A percentile compares a stretch with the other conserved stretches of the same genome.
Evolutionary conservation across 441 rosid species (phyloP).

Genomic region (Gossypium schwendimanii): DNA sequence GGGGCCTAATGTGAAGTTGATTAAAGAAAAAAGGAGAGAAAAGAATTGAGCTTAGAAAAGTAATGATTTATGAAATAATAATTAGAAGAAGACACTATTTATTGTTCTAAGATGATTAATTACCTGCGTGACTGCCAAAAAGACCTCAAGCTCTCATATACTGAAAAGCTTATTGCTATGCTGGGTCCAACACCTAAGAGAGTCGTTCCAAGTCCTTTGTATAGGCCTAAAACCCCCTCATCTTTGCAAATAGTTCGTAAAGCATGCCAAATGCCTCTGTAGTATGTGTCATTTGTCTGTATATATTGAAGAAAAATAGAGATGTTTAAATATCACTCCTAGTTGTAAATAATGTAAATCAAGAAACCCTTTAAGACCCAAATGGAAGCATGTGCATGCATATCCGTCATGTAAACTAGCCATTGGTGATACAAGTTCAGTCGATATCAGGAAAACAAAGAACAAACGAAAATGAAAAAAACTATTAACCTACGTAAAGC

Average conservation of each 20-base stretch:
- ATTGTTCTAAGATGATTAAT: neutral
- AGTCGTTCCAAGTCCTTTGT: slow-evolving; percentile 93
- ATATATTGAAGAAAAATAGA: slow-evolving; percentile 12
- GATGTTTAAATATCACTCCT: neutral
- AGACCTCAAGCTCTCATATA: slow-evolving; percentile 72
- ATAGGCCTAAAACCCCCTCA: slow-evolving; percentile 80
- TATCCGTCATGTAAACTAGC: neutral
- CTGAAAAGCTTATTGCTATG: slow-evolving; percentile 86
- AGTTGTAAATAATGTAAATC: too few species aligned
- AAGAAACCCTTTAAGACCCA: too few species aligned
- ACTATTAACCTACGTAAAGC: neutral
- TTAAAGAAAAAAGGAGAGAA: neutral
- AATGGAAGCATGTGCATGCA: neutral
- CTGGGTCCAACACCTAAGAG: slow-evolving; percentile 92
- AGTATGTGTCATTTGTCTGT: slow-evolving; percentile 76
- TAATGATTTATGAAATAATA: neutral
- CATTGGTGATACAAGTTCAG: too few species aligned
- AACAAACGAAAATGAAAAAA: neutral
- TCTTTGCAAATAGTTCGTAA: slow-evolving; percentile 58
- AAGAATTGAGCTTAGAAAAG: slow-evolving; percentile 1
- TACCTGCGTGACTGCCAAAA: slow-evolving; percentile 77
- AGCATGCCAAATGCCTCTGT: slow-evolving; percentile 79
- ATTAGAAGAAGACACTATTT: neutral
- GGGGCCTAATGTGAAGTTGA: slow-evolving; percentile 42
- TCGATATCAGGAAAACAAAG: too few species aligned